Percentiles rank a stretch among this genome's conserved stretches.
Evolutionary conservation across 768 basidiomycete genomes (phyloP).

Genomic region (Amanita exitialis): DNA sequence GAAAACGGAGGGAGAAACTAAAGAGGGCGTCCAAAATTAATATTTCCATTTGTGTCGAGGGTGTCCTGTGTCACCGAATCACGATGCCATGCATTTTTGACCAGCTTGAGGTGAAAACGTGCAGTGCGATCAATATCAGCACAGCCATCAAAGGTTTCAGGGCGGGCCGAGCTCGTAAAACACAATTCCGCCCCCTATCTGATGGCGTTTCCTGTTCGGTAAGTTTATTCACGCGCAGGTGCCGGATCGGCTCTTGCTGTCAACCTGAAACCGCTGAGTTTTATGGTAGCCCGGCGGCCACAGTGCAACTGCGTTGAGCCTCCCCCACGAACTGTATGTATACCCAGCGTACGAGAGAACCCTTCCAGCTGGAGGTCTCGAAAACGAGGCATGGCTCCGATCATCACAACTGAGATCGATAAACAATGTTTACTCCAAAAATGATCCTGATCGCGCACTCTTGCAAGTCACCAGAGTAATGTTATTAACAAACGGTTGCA

Average conservation of each 20-base stretch:
- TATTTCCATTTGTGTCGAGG: neutral
- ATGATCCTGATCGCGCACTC: too few species aligned
- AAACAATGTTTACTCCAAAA: too few species aligned
- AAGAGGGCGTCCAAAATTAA: neutral
- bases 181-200: neutral
- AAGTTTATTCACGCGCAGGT: neutral
- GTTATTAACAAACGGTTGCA: too few species aligned
- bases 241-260: neutral
- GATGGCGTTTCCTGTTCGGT: neutral
- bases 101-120: neutral
- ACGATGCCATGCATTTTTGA: neutral
- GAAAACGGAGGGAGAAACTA: neutral
- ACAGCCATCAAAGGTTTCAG: slow-evolving; percentile 1
- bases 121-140: neutral
- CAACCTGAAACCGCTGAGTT: neutral
- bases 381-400: neutral
- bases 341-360: neutral
- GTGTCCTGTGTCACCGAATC: neutral
- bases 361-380: neutral
- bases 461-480: too few species aligned
- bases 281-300: neutral
- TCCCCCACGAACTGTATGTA: neutral
- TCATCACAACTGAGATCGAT: too few species aligned
- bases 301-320: too few species aligned
- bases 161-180: neutral